Percentiles rank a stretch among this genome's conserved stretches.
These are phyloP conservation scores for Clarireedia paspali DNA, from an alignment of 2,329 filamentous ascomycete species.

Conservation along the genomic window DNA sequence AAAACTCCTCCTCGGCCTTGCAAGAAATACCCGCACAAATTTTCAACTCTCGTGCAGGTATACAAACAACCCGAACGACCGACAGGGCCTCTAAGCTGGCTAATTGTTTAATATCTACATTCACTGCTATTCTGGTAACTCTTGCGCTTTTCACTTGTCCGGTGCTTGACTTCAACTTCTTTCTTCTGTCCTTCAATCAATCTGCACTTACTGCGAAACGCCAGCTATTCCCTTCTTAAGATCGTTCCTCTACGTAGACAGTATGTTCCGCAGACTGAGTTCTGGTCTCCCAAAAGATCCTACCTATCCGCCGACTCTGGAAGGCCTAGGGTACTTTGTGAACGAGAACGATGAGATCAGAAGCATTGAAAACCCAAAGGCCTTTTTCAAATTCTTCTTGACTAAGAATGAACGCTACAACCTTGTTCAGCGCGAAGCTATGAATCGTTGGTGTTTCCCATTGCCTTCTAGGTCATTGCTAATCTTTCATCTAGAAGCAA, in stretches of 20 bases:
- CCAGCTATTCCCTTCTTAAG: background rate
- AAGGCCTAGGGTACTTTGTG: constrained; percentile 72
- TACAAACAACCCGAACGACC: no score
- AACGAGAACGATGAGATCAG: constrained; percentile 70
- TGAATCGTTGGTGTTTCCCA: constrained; percentile 55
- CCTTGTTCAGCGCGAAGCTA: constrained; percentile 61
- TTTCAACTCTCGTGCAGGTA: no score
- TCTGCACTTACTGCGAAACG: background rate
- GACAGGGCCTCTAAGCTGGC: no score
- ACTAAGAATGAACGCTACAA: constrained; percentile 72
- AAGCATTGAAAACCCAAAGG: constrained; percentile 56
- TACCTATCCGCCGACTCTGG: constrained; percentile 56
- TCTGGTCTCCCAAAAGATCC: constrained; percentile 64
- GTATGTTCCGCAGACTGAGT: constrained; percentile 70
- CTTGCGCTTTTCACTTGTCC: background rate
- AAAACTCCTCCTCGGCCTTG: no score
- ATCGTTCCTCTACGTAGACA: background rate
- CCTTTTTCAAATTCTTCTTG: constrained; percentile 67
- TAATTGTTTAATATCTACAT: no score
- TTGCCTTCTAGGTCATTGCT: background rate
- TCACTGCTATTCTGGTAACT: background rate
- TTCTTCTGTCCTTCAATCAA: no score
- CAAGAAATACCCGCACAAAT: no score
- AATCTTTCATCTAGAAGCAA: constrained; percentile 38
- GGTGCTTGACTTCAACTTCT: no score